Percentiles rank a stretch among this genome's conserved stretches.
phyloP scores from a whole-genome alignment of 805 yeast species.

The Saturnispora besseyi region DNA sequence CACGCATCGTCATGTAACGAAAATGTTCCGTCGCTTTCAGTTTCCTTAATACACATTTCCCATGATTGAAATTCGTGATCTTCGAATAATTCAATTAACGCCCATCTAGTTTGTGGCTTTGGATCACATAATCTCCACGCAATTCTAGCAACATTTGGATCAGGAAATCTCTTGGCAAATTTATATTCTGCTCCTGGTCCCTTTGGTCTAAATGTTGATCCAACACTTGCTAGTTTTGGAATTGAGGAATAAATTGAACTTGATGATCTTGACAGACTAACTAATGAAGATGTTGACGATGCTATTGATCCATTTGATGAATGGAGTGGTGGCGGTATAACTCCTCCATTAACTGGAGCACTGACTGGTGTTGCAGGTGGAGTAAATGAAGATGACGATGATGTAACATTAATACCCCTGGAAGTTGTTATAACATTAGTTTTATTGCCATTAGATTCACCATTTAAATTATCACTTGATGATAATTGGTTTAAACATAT shows the following conservation, averaged over 20 bases:
- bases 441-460: neutral
- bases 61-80: conserved; percentile 61
- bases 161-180: conserved; percentile 56
- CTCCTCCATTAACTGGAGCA: neutral
- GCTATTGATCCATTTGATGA: neutral
- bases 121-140: conserved; percentile 79
- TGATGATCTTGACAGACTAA: conserved; percentile 7
- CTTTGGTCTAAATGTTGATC: conserved; percentile 8
- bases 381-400: neutral
- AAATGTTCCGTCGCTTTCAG: conserved; percentile 20
- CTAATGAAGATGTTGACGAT: conserved; percentile 4
- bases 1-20: conserved; percentile 2
- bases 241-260: conserved; percentile 2
- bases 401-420: neutral
- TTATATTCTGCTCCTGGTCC: conserved; percentile 73
- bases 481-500: conserved; percentile 4
- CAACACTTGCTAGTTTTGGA: neutral
- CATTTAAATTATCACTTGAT: neutral
- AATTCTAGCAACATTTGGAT: conserved; percentile 55
- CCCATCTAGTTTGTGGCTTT: conserved; percentile 44
- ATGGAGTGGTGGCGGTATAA: neutral
- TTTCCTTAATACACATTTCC: conserved; percentile 57
- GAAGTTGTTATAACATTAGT: neutral
- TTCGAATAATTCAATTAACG: conserved; percentile 44
- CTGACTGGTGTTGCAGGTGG: neutral